These are phyloP conservation scores for Spatholobus suberectus DNA, from an alignment of 306 rosid genomes.

Conservation along the genomic window DNA sequence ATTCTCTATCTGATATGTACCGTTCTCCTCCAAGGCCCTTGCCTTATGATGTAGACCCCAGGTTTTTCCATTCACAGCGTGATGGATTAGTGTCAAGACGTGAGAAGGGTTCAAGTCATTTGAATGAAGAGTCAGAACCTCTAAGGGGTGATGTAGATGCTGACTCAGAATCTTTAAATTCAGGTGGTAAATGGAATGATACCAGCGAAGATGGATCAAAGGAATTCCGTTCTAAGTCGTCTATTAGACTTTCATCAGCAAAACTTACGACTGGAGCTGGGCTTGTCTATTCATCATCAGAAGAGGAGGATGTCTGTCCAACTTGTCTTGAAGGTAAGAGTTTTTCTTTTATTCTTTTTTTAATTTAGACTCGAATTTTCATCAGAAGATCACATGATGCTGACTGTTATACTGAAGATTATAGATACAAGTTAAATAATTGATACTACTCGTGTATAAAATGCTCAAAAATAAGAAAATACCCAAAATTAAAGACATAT, in stretches of 20 bases:
- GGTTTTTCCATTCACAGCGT: conserved; percentile 72
- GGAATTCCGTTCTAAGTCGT: conserved; percentile 72
- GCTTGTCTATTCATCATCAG: conserved; percentile 65
- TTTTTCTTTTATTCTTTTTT: background rate
- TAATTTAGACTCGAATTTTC: conserved; percentile 7
- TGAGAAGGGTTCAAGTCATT: conserved; percentile 93
- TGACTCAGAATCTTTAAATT: conserved; percentile 66
- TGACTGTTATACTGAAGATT: background rate
- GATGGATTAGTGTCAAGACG: conserved; percentile 84
- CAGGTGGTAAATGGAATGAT: conserved; percentile 74
- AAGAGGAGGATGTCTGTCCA: conserved; percentile 97
- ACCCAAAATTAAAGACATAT: background rate
- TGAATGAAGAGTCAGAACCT: conserved; percentile 88
- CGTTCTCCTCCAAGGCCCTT: conserved; percentile 98
- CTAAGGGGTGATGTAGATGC: conserved; percentile 71
- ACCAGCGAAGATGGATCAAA: conserved; percentile 72
- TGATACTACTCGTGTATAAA: background rate
- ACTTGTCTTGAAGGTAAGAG: conserved; percentile 94
- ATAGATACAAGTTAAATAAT: background rate
- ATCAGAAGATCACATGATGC: background rate
- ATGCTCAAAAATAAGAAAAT: background rate
- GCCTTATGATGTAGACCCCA: conserved; percentile 95
- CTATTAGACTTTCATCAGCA: conserved; percentile 65
- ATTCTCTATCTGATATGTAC: conserved; percentile 83
- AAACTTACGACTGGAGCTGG: conserved; percentile 59